Base-by-base conservation (phyloP, 108 stramenopile species). In the Stephanodiscus triporus region DNA sequence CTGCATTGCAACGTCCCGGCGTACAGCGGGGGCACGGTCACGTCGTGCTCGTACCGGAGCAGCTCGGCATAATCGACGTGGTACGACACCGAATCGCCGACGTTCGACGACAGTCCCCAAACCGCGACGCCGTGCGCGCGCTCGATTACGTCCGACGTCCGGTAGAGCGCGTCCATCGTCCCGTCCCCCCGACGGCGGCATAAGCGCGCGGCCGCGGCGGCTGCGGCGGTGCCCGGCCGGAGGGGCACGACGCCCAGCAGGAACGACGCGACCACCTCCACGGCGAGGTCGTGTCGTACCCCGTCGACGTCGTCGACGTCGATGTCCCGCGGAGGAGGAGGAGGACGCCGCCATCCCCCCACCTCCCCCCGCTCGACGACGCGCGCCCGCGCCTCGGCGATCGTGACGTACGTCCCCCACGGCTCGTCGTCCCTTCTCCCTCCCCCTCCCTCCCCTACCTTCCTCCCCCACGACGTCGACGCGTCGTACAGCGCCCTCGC, bases 31-130 rank as follows among this genome's bases (percentile, higher is more conserved):
- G 91, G 91, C 17, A 89, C 87, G 53, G 88, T 91, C 6, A 89
- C 76, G 66, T 91, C 92, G 49, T 73, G 68, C 58, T 89, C 88
- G 59, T 91, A 91, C 20, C 93, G 83, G 53, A 89, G 57, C 50
- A 90, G 84, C 58, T 94, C 93, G 6, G 93, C 93, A 68, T 92
- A 94, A 70, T 94, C 93, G 53, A 94, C 79, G 68, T 94, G 93
- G 72, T 91, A 94, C 32, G 88, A 74, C 19, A 91, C 91, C n/a
- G 77, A 63, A 16, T 84, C 58, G 45, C 86, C 86, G 32, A 54
- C 68, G 42, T 64, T 45, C 5, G 92, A 87, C 17, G 85, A 72
- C 48, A 93, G 59, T 29, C 82, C 87, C 92, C 92, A 93, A 1
- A 93, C 81, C 10, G 89, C 89, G 40, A 91, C 83, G 5, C 92